phyloP scores from a whole-genome alignment of 257 asterid species.

The Ehretia macrophylla region DNA sequence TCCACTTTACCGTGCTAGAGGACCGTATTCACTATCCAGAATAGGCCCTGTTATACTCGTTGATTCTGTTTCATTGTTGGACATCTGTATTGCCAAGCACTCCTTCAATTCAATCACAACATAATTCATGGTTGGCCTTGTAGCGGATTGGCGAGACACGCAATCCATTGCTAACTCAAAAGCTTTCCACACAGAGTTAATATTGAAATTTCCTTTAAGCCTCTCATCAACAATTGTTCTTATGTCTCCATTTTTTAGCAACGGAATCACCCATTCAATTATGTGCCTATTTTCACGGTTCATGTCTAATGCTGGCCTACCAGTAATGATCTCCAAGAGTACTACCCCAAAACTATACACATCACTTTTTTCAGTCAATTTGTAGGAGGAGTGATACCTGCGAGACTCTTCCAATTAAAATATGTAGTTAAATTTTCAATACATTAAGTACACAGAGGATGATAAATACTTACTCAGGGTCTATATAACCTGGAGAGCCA shows the following conservation, averaged over 20 bases:
- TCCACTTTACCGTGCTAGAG: too few species aligned
- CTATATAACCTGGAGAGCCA: conserved; percentile 35
- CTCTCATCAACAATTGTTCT: conserved; percentile 25
- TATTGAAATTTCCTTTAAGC: conserved; percentile 16
- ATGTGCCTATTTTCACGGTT: conserved; percentile 56
- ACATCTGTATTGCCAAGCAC: conserved; percentile 15
- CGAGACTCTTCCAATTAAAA: neutral
- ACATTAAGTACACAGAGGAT: too few species aligned
- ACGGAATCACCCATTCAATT: conserved; percentile 66
- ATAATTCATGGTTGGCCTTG: conserved; percentile 33
- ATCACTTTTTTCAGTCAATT: conserved; percentile 82
- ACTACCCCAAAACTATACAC: conserved; percentile 75
- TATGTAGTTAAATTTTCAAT: too few species aligned
- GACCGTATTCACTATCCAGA: neutral
- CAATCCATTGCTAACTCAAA: conserved; percentile 36
- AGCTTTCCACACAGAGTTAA: conserved; percentile 30
- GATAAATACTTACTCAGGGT: conserved; percentile 32
- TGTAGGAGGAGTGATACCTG: conserved; percentile 16
- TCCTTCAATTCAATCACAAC: conserved; percentile 28
- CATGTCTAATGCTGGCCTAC: conserved; percentile 60
- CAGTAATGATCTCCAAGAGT: conserved; percentile 81
- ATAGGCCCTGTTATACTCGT: neutral
- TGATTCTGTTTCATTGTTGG: neutral
- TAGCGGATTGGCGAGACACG: conserved; percentile 16
- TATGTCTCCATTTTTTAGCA: conserved; percentile 24